Base-by-base conservation (phyloP, 108 stramenopile species). In the Schizochytrium sp. region DNA sequence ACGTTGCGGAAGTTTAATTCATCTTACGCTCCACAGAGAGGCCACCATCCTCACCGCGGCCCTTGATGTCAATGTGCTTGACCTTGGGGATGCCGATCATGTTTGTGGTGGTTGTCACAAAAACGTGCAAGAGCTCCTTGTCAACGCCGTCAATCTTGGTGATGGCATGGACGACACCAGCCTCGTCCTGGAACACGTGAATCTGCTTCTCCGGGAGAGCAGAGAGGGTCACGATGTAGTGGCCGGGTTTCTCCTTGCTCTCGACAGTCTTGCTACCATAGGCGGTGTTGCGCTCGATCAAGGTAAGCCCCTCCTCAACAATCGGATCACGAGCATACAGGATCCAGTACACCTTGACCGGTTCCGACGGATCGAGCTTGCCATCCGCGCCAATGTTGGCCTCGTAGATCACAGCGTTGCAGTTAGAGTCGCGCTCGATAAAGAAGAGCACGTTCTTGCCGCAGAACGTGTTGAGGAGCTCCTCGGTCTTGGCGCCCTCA, bases 241-340 rank as follows among this genome's bases (percentile, higher is more conserved):
- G 76, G 10, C 76, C 76, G 50, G 38, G 38, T 38, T 49, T 55
- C 12, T 10, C 47, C 45, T 46, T 46, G 13, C 15, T 13, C 12
- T 38, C 42, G 5, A 38, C 12, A 10, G 76, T 83, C 76, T 83
- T 83, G 76, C 50, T 55, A n/a, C 76, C 76, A 53, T 83, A 83
- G 7, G 76, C 76, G 45, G 76, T 83, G 53, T 83, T 83, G 50
- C 76, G 47, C 76, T 83, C 76, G 76, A 83, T 83, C 76, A 83
- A 55, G 76, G 76, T 83, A n/a, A 83, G 3, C 0, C 76, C 76
- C 47, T 83, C 76, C 50, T 49, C 53, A 0, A 55, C 76, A 38
- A 83, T 55, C 28, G 47, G 76, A n/a, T 7, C 40, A 53, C 53
- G 76, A 56, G 76, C 76, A 28, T 83, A 83, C 15, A 83, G 47